Evolutionary conservation across 768 basidiomycete genomes (phyloP).

Genomic region (Dentipellis fragilis): DNA sequence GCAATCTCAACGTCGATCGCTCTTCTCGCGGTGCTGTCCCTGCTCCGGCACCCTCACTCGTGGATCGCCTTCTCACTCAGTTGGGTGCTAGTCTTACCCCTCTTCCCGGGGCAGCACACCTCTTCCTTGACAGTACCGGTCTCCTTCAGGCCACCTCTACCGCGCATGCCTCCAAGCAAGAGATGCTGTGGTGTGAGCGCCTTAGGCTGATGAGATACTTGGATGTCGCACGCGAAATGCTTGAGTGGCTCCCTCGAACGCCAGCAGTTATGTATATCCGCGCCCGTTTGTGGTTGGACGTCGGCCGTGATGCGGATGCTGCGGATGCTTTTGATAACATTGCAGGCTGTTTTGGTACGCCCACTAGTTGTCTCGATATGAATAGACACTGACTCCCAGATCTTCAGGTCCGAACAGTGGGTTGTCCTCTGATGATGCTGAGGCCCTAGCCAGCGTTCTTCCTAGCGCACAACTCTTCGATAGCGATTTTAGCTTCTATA

Average conservation of each 20-base stretch:
- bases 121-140: constrained; percentile 58
- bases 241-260: constrained; percentile 72
- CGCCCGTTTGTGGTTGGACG: constrained; percentile 53
- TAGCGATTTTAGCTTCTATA: constrained; percentile 65
- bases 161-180: constrained; percentile 53
- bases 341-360: constrained; percentile 65
- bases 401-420: constrained; percentile 38
- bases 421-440: constrained; percentile 49
- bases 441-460: constrained; percentile 51
- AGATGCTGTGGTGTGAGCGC: constrained; percentile 64
- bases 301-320: constrained; percentile 66
- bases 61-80: constrained; percentile 52
- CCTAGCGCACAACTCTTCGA: constrained; percentile 46
- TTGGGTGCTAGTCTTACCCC: constrained; percentile 32
- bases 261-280: constrained; percentile 69
- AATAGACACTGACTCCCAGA: constrained; percentile 9
- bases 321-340: constrained; percentile 62
- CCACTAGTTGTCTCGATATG: not conserved
- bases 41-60: constrained; percentile 39
- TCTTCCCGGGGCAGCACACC: constrained; percentile 54
- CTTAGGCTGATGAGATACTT: constrained; percentile 56
- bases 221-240: constrained; percentile 48
- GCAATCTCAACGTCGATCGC: constrained; percentile 62
- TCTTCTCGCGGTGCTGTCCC: not conserved
- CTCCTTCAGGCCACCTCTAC: constrained; percentile 62